Conservation (phyloP, 805 yeast species). For the Schwanniomyces sp. region DNA sequence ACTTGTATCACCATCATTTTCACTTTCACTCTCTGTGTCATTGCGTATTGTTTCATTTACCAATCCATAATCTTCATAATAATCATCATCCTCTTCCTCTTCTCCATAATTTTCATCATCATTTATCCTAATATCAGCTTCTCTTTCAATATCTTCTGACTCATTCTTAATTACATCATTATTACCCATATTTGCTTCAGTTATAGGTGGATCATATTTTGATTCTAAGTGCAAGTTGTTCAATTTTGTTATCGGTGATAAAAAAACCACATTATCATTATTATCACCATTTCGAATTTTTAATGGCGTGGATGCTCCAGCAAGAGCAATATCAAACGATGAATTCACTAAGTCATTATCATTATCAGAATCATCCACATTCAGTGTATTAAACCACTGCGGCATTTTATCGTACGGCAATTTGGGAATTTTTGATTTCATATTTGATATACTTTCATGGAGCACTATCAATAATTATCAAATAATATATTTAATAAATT, state of each 20-base stretch:
- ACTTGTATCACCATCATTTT: constrained; percentile 4
- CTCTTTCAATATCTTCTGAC: background rate
- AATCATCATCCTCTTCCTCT: constrained; percentile 10
- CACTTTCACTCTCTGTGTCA: constrained; percentile 16
- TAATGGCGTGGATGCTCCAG: constrained; percentile 11
- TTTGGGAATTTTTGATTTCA: background rate
- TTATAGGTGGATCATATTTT: constrained; percentile 1
- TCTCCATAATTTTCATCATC: constrained; percentile 4
- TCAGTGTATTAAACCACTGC: constrained; percentile 4
- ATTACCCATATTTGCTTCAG: background rate
- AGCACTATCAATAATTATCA: background rate
- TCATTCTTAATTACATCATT: background rate
- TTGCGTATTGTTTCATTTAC: constrained; percentile 29
- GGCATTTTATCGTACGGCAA: background rate
- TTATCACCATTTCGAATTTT: background rate
- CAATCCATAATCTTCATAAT: constrained; percentile 8
- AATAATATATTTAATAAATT: background rate
- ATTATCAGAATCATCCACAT: constrained; percentile 4
- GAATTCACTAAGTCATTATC: constrained; percentile 1
- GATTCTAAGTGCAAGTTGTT: constrained; percentile 31
- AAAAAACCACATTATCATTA: constrained; percentile 9
- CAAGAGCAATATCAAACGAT: constrained; percentile 9
- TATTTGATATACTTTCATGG: background rate
- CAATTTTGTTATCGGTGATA: constrained; percentile 37
- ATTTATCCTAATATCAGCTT: background rate